Evolutionary conservation across 352 stramenopile genomes (phyloP), one percentile per base, ranked within the genome.

Genomic region (Phytophthora pseudosyringae): DNA sequence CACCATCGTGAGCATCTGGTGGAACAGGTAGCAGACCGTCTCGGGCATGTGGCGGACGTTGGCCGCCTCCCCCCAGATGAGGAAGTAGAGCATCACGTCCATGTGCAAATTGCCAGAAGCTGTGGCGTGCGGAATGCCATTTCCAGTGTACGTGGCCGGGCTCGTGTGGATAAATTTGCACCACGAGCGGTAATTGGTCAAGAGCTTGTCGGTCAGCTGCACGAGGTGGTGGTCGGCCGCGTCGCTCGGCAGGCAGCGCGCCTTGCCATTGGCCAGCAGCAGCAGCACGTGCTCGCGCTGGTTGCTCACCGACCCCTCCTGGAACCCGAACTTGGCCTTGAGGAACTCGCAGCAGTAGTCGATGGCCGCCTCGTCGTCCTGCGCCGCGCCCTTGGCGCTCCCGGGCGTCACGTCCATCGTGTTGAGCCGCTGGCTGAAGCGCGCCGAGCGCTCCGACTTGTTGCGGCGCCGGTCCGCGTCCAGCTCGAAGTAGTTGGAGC

Each of bases 41-140:
- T 99, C 97, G 1, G 97, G 94, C 89, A 99, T 98, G 75, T 99
- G 96, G 18, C 96, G 83, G 25, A 99, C 72, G 70, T 99, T 99
- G n/a, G 81, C 94, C 0, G 87, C 88, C 81, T 99, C 97, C 9
- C 97, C 96, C 97, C 97, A 99, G 49, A 99, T 91, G 41, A 97
- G 95, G 47, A 99, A 98, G 62, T 97, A 98, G 5, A 99, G 71
- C 54, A 99, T 95, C 5, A 99, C 70, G 79, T 99, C 96, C 92
- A 93, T 93, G 57, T 93, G 68, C 69, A 88, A 58, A 36, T 69
- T 60, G 25, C 44, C 57, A 21, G 41, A 65, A 36, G 48, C 16
- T 11, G 64, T 66, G 18, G 59, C 40, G 7, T 62, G 40, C 5
- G 71, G 71, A 18, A 75, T 65, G 4, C 44, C 40, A 16, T 35